Base-by-base conservation (phyloP, 1,139 yeast species). In the Saccharomyces hybrid region DNA sequence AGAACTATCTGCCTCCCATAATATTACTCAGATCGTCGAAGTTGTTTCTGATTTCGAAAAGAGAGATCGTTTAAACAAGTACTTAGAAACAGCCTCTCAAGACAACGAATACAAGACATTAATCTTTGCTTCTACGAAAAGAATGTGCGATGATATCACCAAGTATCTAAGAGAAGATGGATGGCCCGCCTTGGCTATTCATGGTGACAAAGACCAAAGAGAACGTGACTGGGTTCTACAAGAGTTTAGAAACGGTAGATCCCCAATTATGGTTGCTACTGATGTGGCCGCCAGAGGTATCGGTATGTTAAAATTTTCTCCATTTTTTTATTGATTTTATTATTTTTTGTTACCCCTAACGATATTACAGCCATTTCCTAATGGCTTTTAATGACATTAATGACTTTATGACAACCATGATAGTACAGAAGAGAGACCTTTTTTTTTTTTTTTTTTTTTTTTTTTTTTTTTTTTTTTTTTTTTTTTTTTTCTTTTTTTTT, bases 211-310 rank as follows among this genome's bases (percentile, higher is more conserved):
- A 76, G 90, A 87, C 68, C 99, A 93, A 78, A 82, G 84, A 71
- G 99, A 93, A 77, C 91, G 99, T 80, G 99, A 93, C 76, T 93
- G 98, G 98, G 99, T 93, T 64, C 79, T 93, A 75, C 80, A 78
- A 64, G 97, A 93, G 75, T 93, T 93, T 79, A 88, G 86, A 80
- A 72, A 83, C 58, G 98, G 98, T 64, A 86, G 85, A 72, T 84
- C 95, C 55, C 97, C 97, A 62, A 86, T 93, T 70, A 90, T 93
- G 98, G 97, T 91, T 72, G 99, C 99, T 61, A 93, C 99, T 64
- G 99, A 93, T 75, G 99, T 93, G 73, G 99, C 99, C 59, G 97
- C 99, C 63, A 89, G 99, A 82, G 99, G 99, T 84, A 91, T 93
- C 80, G 99, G 97, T 90, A 89, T 77, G 98, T 88, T 59, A 52